These are phyloP conservation scores for Rhamnella rubrinervis DNA, from an alignment of 331 rosid genomes.

Conservation along the genomic window DNA sequence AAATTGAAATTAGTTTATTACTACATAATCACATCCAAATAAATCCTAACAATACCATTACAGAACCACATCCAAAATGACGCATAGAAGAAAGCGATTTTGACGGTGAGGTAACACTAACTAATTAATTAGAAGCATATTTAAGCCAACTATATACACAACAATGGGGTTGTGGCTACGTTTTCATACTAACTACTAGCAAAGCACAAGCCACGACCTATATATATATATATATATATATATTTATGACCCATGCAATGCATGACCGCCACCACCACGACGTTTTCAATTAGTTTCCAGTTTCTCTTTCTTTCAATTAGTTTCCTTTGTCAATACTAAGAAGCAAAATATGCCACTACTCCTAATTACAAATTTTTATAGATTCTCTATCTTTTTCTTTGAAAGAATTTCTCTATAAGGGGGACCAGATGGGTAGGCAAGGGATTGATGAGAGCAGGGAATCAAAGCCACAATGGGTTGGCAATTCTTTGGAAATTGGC, in stretches of 20 bases:
- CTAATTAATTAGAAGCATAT: constrained; percentile 31
- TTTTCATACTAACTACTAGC: constrained; percentile 42
- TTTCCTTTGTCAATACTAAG: constrained; percentile 36
- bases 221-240: neutral
- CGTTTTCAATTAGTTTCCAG: neutral
- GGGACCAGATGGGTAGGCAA: constrained; percentile 52
- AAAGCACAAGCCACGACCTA: constrained; percentile 43
- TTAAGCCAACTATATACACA: constrained; percentile 23
- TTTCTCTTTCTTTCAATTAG: constrained; percentile 25
- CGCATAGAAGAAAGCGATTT: constrained; percentile 54
- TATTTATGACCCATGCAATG: constrained; percentile 19
- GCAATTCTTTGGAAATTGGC: constrained; percentile 34
- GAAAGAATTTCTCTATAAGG: constrained; percentile 30
- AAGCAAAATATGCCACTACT: constrained; percentile 30
- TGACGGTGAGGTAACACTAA: constrained; percentile 34
- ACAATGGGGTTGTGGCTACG: constrained; percentile 19
- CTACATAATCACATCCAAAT: too few species aligned
- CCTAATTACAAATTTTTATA: constrained; percentile 16
- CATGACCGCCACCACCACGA: too few species aligned
- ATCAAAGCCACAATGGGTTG: constrained; percentile 39
- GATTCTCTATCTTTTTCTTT: constrained; percentile 24
- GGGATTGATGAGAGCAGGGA: constrained; percentile 34
- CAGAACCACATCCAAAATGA: too few species aligned
- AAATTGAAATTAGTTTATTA: too few species aligned
- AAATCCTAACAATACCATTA: neutral